Evolutionary conservation across 371 early-diverging fungal species (phyloP).

Genomic region (Funneliformis caledonium): DNA sequence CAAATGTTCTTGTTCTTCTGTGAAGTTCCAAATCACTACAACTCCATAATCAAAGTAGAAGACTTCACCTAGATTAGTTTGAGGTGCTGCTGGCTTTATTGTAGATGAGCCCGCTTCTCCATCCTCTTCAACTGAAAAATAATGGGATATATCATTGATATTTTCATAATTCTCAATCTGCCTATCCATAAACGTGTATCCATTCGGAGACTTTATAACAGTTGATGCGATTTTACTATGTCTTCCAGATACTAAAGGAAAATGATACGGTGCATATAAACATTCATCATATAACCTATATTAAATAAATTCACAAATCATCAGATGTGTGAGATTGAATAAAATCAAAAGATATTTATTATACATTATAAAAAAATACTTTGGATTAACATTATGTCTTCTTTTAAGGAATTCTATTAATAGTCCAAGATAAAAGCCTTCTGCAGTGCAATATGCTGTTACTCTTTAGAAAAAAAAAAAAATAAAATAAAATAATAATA

Average conservation of each 20-base stretch:
- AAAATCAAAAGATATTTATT: neutral
- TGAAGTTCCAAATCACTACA: constrained; percentile 94
- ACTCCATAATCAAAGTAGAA: constrained; percentile 94
- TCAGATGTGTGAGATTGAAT: neutral
- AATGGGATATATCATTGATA: constrained; percentile 44
- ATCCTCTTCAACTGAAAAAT: constrained; percentile 42
- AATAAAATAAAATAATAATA: neutral
- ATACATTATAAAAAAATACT: constrained; percentile 6
- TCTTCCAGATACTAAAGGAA: constrained; percentile 55
- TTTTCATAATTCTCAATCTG: constrained; percentile 54
- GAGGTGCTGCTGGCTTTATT: neutral
- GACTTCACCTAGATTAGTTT: constrained; percentile 69
- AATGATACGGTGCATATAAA: constrained; percentile 67
- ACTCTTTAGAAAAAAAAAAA: constrained; percentile 54
- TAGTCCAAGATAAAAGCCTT: constrained; percentile 67
- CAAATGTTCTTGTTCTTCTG: constrained; percentile 77
- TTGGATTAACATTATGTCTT: constrained; percentile 58
- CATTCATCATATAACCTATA: constrained; percentile 64
- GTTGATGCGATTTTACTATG: constrained; percentile 42
- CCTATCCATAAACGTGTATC: constrained; percentile 49
- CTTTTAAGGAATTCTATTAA: constrained; percentile 63
- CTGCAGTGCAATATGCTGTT: constrained; percentile 90
- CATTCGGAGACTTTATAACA: constrained; percentile 47
- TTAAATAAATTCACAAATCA: neutral
- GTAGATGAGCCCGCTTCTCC: constrained; percentile 10